Percentiles rank a stretch among this genome's conserved stretches.
These are phyloP conservation scores for Zoysia pacifica DNA, from an alignment of 176 grass and related monocot genomes.

Conservation along the genomic window DNA sequence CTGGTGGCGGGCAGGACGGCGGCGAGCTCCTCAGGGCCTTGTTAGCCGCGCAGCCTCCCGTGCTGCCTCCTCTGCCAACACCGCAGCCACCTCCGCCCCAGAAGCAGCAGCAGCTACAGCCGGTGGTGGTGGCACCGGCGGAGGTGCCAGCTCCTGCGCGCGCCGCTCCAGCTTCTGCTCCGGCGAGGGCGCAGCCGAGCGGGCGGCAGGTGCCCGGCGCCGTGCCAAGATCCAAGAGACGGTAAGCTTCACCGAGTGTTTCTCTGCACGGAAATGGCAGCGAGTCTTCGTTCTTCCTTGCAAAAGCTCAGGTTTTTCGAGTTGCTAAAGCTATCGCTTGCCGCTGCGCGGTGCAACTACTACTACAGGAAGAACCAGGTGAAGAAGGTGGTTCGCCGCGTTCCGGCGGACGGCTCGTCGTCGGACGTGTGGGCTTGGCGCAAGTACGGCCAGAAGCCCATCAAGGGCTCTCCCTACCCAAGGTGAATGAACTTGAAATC, in stretches of 20 bases:
- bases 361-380: slow-evolving; percentile 77
- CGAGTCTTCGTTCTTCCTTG: neutral
- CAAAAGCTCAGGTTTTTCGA: neutral
- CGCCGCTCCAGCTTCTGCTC: slow-evolving; percentile 30
- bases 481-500: slow-evolving; percentile 11
- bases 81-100: neutral
- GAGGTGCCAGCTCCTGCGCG: slow-evolving; percentile 14
- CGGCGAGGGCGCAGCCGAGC: slow-evolving; percentile 38
- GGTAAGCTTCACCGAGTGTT: slow-evolving; percentile 34
- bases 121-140: neutral
- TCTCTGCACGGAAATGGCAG: slow-evolving; percentile 17
- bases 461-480: slow-evolving; percentile 84
- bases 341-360: neutral
- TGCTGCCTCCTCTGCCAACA: neutral
- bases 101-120: neutral
- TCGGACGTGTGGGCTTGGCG: slow-evolving; percentile 90
- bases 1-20: slow-evolving; percentile 38
- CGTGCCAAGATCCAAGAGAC: slow-evolving; percentile 71
- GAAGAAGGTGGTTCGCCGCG: slow-evolving; percentile 82
- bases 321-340: neutral
- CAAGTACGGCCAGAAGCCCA: slow-evolving; percentile 87
- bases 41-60: slow-evolving; percentile 25
- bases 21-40: slow-evolving; percentile 69
- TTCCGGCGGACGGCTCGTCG: slow-evolving; percentile 70
- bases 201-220: slow-evolving; percentile 25